phyloP scores from a whole-genome alignment of 2,329 filamentous ascomycete species.

The Penicillium occitanis region DNA sequence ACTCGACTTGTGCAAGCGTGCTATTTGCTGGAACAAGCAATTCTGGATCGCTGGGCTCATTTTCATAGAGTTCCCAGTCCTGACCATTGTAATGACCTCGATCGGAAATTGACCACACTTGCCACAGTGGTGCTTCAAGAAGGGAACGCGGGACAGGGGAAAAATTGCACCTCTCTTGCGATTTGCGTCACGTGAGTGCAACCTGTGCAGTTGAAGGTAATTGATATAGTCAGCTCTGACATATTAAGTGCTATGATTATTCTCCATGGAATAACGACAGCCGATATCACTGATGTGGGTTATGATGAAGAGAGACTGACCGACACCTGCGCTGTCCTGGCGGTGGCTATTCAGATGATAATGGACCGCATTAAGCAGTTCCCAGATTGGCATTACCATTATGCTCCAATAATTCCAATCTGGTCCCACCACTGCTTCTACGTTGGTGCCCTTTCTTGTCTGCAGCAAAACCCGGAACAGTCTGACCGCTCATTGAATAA shows the following conservation, averaged over 20 bases:
- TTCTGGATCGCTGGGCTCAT: slow-evolving; percentile 8
- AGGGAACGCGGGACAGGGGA: slow-evolving; percentile 3
- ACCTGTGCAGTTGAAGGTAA: neutral
- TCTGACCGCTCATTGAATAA: neutral
- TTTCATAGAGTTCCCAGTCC: neutral
- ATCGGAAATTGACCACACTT: slow-evolving; percentile 9
- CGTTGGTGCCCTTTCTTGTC: slow-evolving; percentile 10
- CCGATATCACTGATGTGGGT: neutral
- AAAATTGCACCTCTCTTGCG: slow-evolving; percentile 9
- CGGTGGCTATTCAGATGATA: slow-evolving; percentile 11
- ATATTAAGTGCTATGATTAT: slow-evolving; percentile 4
- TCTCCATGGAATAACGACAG: neutral
- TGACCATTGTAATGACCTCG: slow-evolving; percentile 4
- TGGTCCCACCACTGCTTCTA: slow-evolving; percentile 16
- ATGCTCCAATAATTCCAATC: slow-evolving; percentile 13
- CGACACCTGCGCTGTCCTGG: neutral
- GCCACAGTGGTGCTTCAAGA: slow-evolving; percentile 8
- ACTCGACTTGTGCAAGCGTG: slow-evolving; percentile 13
- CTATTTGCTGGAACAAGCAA: slow-evolving; percentile 2
- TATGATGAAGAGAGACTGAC: slow-evolving; percentile 5
- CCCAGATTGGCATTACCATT: slow-evolving; percentile 14
- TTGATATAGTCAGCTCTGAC: neutral
- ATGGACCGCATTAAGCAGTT: slow-evolving; percentile 12
- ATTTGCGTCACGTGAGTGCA: slow-evolving; percentile 9
- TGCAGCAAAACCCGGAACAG: slow-evolving; percentile 2